A percentile compares a stretch with the other conserved stretches of the same genome.
phyloP scores from a whole-genome alignment of 805 yeast genomes.

The Sugiyamaella lignohabitans region DNA sequence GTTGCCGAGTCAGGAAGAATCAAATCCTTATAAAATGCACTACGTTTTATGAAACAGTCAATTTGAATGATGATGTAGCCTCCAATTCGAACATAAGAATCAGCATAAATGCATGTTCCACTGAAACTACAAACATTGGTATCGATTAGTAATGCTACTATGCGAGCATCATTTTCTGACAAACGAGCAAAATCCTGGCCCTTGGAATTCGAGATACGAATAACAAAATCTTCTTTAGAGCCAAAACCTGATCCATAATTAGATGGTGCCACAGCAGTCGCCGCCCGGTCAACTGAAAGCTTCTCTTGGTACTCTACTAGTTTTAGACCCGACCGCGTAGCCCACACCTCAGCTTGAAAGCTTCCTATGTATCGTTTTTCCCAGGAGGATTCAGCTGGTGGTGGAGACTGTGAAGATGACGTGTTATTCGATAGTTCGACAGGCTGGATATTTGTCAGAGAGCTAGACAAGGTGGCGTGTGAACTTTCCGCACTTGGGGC shows the following conservation, averaged over 20 bases:
- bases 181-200: conserved; percentile 68
- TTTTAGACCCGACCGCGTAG: conserved; percentile 30
- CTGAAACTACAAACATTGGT: conserved; percentile 48
- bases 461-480: no score
- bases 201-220: conserved; percentile 27
- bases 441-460: no score
- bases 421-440: neutral
- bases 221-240: conserved; percentile 24
- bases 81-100: conserved; percentile 58
- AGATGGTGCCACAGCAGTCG: conserved; percentile 4
- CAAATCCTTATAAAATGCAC: neutral
- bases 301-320: conserved; percentile 30
- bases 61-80: conserved; percentile 66
- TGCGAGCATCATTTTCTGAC: conserved; percentile 60
- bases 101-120: conserved; percentile 53
- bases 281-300: conserved; percentile 20
- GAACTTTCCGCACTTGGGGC: no score
- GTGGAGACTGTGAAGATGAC: neutral
- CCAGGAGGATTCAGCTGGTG: conserved; percentile 13
- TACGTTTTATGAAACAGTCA: conserved; percentile 38
- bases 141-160: conserved; percentile 60
- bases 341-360: conserved; percentile 34
- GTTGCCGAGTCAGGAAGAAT: neutral
- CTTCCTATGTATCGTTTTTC: conserved; percentile 28
- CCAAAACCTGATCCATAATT: neutral